Evolutionary conservation across 108 stramenopile genomes (phyloP).

Genomic region (Mayamaea pseudoterrestris): DNA sequence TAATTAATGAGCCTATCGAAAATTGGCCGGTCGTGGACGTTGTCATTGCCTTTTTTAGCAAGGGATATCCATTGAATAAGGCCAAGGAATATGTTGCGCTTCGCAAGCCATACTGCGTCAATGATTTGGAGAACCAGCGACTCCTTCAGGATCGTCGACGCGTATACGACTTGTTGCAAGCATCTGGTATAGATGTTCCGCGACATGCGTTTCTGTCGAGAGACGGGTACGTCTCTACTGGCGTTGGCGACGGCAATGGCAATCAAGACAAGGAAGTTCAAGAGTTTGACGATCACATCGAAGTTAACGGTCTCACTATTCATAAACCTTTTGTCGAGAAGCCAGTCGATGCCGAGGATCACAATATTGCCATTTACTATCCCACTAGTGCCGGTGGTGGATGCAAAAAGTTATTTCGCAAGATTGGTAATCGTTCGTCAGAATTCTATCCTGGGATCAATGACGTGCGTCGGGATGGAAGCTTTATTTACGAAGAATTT

Average conservation of each 20-base stretch:
- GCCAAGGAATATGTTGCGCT: slow-evolving; percentile 84
- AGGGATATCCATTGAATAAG: slow-evolving; percentile 88
- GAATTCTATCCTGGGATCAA: slow-evolving; percentile 91
- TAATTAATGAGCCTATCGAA: slow-evolving; percentile 81
- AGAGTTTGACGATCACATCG: slow-evolving; percentile 92
- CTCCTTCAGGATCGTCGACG: slow-evolving; percentile 79
- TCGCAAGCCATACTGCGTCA: slow-evolving; percentile 82
- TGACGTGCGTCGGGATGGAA: slow-evolving; percentile 84
- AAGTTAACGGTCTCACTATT: slow-evolving; percentile 84
- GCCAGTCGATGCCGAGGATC: slow-evolving; percentile 98
- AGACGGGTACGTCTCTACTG: slow-evolving; percentile 72
- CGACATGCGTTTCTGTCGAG: slow-evolving; percentile 76
- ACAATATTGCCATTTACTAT: slow-evolving; percentile 86
- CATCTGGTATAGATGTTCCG: slow-evolving; percentile 88
- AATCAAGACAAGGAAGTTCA: slow-evolving; percentile 38
- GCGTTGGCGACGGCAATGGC: slow-evolving; percentile 46
- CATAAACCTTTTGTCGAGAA: slow-evolving; percentile 99
- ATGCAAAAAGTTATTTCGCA: slow-evolving; percentile 95
- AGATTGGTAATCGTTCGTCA: slow-evolving; percentile 77
- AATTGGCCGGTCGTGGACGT: slow-evolving; percentile 92
- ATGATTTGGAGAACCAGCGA: slow-evolving; percentile 86
- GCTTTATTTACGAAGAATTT: slow-evolving; percentile 96
- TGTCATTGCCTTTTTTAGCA: slow-evolving; percentile 92
- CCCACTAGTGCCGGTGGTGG: slow-evolving; percentile 93
- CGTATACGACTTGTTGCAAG: slow-evolving; percentile 87